These are phyloP conservation scores for Blastocystis hominis DNA, from an alignment of 352 stramenopile genomes.

Conservation along the genomic window DNA sequence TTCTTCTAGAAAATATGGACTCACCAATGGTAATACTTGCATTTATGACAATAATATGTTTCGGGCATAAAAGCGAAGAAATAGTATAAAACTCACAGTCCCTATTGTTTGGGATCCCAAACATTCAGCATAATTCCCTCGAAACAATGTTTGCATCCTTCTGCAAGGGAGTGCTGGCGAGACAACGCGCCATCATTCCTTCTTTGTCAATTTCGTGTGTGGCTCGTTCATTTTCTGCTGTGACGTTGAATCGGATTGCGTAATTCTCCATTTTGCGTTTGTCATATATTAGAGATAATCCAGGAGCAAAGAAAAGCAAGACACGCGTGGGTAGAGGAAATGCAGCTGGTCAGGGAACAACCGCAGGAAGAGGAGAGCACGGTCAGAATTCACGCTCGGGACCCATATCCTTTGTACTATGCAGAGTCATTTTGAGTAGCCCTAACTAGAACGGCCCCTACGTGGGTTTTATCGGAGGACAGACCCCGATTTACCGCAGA, in stretches of 20 bases:
- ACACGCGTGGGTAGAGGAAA: slow-evolving; percentile 49
- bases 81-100: neutral
- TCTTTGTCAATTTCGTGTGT: neutral
- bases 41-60: slow-evolving; percentile 27
- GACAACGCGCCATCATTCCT: neutral
- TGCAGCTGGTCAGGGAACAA: slow-evolving; percentile 46
- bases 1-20: neutral
- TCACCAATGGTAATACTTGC: neutral
- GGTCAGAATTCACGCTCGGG: slow-evolving; percentile 50
- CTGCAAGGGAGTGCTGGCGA: neutral
- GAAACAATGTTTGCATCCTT: neutral
- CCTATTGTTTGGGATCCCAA: neutral
- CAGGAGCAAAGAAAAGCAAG: slow-evolving; percentile 37
- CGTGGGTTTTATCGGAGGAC: slow-evolving; percentile 41
- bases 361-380: slow-evolving; percentile 37
- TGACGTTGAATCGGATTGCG: slow-evolving; percentile 33
- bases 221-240: slow-evolving; percentile 7
- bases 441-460: slow-evolving; percentile 41
- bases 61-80: neutral
- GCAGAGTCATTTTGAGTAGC: neutral
- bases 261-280: neutral
- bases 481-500: slow-evolving; percentile 52
- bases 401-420: slow-evolving; percentile 51
- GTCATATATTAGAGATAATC: slow-evolving; percentile 14
- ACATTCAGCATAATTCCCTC: neutral